These are phyloP conservation scores for Symbiodinium natans DNA, from an alignment of 73 alveolate genomes.

Conservation along the genomic window DNA sequence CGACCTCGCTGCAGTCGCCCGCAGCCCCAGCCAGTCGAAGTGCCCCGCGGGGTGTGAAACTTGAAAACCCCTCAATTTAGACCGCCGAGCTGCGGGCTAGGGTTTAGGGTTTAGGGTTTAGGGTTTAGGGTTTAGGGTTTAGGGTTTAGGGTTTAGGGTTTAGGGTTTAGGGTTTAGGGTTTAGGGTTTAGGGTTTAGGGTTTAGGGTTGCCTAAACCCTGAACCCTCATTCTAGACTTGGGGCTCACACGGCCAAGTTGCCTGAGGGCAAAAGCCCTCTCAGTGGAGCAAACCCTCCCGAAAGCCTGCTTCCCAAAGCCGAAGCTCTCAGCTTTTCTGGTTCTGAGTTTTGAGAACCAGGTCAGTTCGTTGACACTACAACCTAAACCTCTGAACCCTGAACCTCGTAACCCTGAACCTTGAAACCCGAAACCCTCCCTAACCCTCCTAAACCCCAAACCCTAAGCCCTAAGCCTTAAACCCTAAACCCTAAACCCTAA, in stretches of 20 bases:
- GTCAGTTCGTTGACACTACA: no score
- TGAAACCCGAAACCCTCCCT: no score
- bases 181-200: background rate
- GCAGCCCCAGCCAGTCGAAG: background rate
- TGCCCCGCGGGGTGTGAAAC: no score
- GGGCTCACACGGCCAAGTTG: background rate
- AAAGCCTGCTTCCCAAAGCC: no score
- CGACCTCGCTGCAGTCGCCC: background rate
- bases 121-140: background rate
- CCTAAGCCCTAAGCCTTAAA: no score
- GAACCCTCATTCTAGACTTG: background rate
- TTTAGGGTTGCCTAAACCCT: background rate
- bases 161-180: background rate
- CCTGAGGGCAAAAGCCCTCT: no score
- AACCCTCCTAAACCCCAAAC: no score
- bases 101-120: background rate
- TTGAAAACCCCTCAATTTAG: background rate
- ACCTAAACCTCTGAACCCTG: no score
- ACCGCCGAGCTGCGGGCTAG: background rate
- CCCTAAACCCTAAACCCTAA: no score
- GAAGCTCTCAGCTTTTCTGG: no score
- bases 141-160: background rate
- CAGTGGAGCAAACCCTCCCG: no score
- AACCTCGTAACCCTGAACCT: no score
- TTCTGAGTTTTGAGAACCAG: background rate